Evolutionary conservation across 257 asterid genomes (phyloP), one percentile per base, ranked within the genome.

Genomic region (Jaltomata sinuosa): DNA sequence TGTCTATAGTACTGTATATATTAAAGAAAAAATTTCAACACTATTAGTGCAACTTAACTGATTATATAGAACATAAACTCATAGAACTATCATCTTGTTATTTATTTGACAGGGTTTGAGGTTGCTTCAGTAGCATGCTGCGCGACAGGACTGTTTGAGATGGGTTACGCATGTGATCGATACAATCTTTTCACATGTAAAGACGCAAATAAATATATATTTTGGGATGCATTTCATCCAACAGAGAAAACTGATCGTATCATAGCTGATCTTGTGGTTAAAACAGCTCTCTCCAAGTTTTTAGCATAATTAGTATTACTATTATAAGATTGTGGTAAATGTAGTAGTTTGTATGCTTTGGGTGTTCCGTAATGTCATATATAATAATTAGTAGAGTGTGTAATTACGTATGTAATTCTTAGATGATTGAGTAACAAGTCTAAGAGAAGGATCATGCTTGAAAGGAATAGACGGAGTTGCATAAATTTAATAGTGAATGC

Each of bases 191-290:
- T 93, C 22, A 94, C 97, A 22, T 94, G 99, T 84, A 49, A 55
- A 1, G 90, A 96, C 79, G 98, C 99, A 49, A 91, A 82, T 61
- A 92, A 92, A 38, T 94, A 90, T 29, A 95, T 92, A 21, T 96
- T 96, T 79, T 96, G 99, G 99, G 99, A 94, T 42, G 94, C 99
- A 1, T 93, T 96, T 80, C 99, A 96, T 84, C 98, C 97, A 0
- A 85, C 98, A 12, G 95, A 96, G 89, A 92, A 88, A 45, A 90
- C 98, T 4, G 88, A 92, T 79, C 62, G 82, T 61, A 80, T 94
- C 21, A 61, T 94, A 14, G 92, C 98, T 0, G 84, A 91, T 62
- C 84, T 89, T 85, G 87, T 94, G 12, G 84, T 93, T 49, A 89
- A 85, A 76, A 94, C 90, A 31, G 82, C 88, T 27, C 65, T 91